phyloP scores from a whole-genome alignment of 495 filamentous ascomycete genomes.

The Penicillium robsamsonii region DNA sequence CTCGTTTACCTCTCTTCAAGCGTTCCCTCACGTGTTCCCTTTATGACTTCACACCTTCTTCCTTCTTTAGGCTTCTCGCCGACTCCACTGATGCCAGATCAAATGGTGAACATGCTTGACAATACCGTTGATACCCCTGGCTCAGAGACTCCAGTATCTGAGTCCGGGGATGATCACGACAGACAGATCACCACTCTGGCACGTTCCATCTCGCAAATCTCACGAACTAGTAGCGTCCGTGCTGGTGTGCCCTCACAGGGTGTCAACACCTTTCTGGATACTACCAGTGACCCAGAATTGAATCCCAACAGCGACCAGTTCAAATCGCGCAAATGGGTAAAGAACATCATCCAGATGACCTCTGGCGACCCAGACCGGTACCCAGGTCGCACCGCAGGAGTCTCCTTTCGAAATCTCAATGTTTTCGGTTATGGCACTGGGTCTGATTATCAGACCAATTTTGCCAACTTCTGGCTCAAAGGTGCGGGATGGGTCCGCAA shows the following conservation, averaged over 20 bases:
- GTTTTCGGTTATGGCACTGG: slow-evolving; percentile 71
- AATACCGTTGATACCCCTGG: slow-evolving; percentile 3
- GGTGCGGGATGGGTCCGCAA: slow-evolving; percentile 44
- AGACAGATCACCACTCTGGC: slow-evolving; percentile 41
- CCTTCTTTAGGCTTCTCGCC: slow-evolving; percentile 22
- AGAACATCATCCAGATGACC: slow-evolving; percentile 41
- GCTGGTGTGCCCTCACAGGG: slow-evolving; percentile 24
- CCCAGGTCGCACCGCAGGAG: slow-evolving; percentile 42
- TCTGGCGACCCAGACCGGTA: slow-evolving; percentile 43
- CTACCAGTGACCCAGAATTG: slow-evolving; percentile 39
- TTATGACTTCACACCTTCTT: slow-evolving; percentile 16
- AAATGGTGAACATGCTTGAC: neutral
- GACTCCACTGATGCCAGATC: slow-evolving; percentile 15
- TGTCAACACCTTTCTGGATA: slow-evolving; percentile 45
- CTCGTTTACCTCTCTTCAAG: neutral
- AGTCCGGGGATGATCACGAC: slow-evolving; percentile 21
- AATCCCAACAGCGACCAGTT: slow-evolving; percentile 45
- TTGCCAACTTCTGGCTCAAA: slow-evolving; percentile 63
- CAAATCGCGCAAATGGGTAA: slow-evolving; percentile 48
- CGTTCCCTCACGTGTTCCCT: neutral
- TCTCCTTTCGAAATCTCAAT: slow-evolving; percentile 59
- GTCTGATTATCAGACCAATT: slow-evolving; percentile 74
- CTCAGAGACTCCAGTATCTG: slow-evolving; percentile 3
- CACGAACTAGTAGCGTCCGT: slow-evolving; percentile 24
- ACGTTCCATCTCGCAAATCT: slow-evolving; percentile 40